A percentile compares a stretch with the other conserved stretches of the same genome.
Evolutionary conservation across 768 basidiomycete species (phyloP).

Genomic region (Lyophyllum shimeji): DNA sequence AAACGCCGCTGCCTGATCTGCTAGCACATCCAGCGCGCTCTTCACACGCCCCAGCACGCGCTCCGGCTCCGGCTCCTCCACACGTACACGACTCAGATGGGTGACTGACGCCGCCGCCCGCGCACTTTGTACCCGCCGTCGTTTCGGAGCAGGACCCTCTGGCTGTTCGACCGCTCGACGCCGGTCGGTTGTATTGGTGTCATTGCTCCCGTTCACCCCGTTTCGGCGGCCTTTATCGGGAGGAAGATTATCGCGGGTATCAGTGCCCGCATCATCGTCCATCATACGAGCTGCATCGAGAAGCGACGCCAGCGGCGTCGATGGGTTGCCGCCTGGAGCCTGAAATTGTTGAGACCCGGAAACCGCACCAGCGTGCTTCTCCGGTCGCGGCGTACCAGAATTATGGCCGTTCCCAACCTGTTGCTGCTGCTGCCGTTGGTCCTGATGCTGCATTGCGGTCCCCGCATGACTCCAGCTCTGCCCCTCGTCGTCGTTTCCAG

Average conservation of each 20-base stretch:
- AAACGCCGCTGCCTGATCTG: conserved; percentile 67
- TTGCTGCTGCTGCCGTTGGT: background rate
- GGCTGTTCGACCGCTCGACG: conserved; percentile 26
- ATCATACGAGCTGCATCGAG: conserved; percentile 57
- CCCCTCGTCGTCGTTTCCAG: conserved; percentile 5
- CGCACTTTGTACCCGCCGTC: conserved; percentile 26
- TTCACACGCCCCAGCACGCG: conserved; percentile 36
- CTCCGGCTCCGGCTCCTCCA: conserved; percentile 17
- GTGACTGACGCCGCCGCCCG: conserved; percentile 4
- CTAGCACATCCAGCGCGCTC: conserved; percentile 70
- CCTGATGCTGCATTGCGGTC: background rate
- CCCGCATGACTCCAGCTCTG: conserved; percentile 2
- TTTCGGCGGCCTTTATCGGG: conserved; percentile 21
- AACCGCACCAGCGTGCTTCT: background rate
- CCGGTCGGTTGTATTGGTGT: conserved; percentile 6
- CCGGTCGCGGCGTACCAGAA: conserved; percentile 14
- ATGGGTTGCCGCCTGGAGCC: conserved; percentile 32
- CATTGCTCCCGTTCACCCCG: conserved; percentile 16
- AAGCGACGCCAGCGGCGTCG: conserved; percentile 59
- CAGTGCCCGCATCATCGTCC: conserved; percentile 34
- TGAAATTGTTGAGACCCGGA: conserved; percentile 10
- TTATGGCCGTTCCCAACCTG: background rate
- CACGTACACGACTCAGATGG: background rate
- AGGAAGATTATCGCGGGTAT: conserved; percentile 22
- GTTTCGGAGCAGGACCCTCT: conserved; percentile 34